A percentile compares a stretch with the other conserved stretches of the same genome.
phyloP scores from a whole-genome alignment of 1,139 yeast species.

The Pichia sp. region DNA sequence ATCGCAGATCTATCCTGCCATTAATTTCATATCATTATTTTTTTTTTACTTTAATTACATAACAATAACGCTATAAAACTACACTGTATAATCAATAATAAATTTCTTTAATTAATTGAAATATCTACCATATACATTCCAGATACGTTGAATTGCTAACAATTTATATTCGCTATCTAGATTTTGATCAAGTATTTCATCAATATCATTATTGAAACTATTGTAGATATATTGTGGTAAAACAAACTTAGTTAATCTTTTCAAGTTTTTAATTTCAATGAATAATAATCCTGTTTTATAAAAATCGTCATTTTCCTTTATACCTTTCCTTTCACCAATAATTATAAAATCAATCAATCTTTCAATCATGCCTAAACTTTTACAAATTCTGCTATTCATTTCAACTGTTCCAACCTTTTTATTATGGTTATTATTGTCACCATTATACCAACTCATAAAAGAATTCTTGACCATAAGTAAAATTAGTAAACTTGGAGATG shows the following conservation, averaged over 20 bases:
- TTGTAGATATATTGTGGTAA: constrained; percentile 41
- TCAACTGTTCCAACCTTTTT: constrained; percentile 1
- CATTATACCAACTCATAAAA: constrained; percentile 11
- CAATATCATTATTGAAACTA: constrained; percentile 53
- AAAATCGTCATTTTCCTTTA: constrained; percentile 14
- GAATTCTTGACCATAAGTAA: constrained; percentile 37
- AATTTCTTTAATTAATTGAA: constrained; percentile 12
- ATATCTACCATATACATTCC: constrained; percentile 45
- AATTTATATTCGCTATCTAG: constrained; percentile 33
- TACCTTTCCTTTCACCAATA: neutral
- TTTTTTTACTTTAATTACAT: neutral
- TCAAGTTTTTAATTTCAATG: constrained; percentile 51
- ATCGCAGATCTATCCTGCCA: too few relatives aligned
- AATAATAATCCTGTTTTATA: constrained; percentile 47
- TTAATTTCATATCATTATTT: too few relatives aligned
- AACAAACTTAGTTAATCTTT: constrained; percentile 40
- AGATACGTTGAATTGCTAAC: constrained; percentile 44
- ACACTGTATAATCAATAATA: neutral
- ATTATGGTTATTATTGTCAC: constrained; percentile 1
- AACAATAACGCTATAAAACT: neutral
- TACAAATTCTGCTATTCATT: constrained; percentile 32
- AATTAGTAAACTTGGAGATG: constrained; percentile 72
- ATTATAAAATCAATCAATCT: constrained; percentile 34
- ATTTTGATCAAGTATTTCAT: constrained; percentile 40
- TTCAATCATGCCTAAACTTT: constrained; percentile 53